These are phyloP conservation scores for Penstemon davidsonii DNA, from an alignment of 257 asterid species.

Conservation along the genomic window DNA sequence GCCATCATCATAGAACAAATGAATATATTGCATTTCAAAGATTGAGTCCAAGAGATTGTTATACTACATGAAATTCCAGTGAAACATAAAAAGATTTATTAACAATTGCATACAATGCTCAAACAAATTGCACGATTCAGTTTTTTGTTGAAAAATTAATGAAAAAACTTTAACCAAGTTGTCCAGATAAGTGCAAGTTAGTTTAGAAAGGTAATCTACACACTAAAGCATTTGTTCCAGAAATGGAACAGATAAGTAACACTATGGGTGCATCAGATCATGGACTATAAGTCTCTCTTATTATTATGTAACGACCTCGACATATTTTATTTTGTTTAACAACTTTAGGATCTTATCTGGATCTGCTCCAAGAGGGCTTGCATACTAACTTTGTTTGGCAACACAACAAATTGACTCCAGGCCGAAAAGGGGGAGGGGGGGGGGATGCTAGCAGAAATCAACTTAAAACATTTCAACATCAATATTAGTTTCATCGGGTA, in stretches of 20 bases:
- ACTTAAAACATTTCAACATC: background rate
- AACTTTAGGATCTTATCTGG: slow-evolving; percentile 2
- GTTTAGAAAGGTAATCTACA: background rate
- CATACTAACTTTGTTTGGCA: slow-evolving; percentile 7
- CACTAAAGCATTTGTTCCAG: background rate
- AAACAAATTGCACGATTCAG: background rate
- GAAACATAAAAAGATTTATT: too few species aligned
- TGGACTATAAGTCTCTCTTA: background rate
- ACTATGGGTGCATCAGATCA: slow-evolving; percentile 12
- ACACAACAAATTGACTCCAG: background rate
- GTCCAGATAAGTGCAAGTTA: background rate
- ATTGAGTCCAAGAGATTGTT: too few species aligned
- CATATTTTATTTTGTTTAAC: background rate
- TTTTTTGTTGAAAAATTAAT: background rate
- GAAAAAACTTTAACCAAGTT: background rate
- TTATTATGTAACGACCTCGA: background rate
- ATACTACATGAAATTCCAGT: too few species aligned
- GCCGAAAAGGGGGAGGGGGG: background rate
- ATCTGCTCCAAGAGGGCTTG: background rate
- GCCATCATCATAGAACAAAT: background rate
- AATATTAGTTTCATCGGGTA: slow-evolving; percentile 18
- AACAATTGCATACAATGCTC: background rate
- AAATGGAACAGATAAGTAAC: slow-evolving; percentile 4
- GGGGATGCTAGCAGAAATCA: slow-evolving; percentile 20
- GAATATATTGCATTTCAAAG: too few species aligned